These are phyloP conservation scores for Cylindrotheca closterium DNA, from an alignment of 108 stramenopile genomes.

Conservation along the genomic window DNA sequence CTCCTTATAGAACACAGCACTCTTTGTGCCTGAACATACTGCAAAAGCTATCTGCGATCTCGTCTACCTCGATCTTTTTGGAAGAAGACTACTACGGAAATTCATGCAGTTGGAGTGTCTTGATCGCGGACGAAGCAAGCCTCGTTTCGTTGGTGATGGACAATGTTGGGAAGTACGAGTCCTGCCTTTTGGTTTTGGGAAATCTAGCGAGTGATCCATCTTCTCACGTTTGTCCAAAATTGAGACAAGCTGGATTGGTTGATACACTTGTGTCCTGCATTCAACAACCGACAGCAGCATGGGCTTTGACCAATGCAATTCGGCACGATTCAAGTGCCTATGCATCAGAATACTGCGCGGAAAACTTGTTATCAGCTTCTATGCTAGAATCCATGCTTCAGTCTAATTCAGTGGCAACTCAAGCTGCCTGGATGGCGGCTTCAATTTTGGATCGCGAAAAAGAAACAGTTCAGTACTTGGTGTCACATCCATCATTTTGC, in stretches of 20 bases:
- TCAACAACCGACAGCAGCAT: conserved; percentile 23
- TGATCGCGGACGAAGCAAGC: conserved; percentile 6
- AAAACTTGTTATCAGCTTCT: conserved; percentile 18
- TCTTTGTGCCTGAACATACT: conserved; percentile 3
- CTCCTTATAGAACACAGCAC: neutral
- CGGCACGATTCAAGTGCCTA: conserved; percentile 28
- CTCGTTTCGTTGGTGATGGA: conserved; percentile 18
- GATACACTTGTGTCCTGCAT: conserved; percentile 10
- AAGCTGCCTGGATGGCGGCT: conserved; percentile 38
- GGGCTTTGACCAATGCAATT: conserved; percentile 41
- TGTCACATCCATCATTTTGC: conserved; percentile 12
- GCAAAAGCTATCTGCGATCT: conserved; percentile 10
- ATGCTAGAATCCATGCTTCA: conserved; percentile 22
- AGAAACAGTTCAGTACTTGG: conserved; percentile 28
- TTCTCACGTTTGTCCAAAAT: conserved; percentile 6
- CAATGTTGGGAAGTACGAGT: conserved; percentile 13
- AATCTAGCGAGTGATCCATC: conserved; percentile 29
- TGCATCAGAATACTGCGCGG: conserved; percentile 27
- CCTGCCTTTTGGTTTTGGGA: conserved; percentile 21
- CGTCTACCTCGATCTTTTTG: neutral
- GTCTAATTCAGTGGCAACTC: conserved; percentile 19
- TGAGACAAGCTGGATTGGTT: conserved; percentile 19
- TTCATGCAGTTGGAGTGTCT: conserved; percentile 19
- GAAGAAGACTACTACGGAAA: conserved; percentile 17
- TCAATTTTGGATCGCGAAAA: conserved; percentile 28